Conservation (phyloP, 805 yeast genomes). For the Candida nanaspora region DNA sequence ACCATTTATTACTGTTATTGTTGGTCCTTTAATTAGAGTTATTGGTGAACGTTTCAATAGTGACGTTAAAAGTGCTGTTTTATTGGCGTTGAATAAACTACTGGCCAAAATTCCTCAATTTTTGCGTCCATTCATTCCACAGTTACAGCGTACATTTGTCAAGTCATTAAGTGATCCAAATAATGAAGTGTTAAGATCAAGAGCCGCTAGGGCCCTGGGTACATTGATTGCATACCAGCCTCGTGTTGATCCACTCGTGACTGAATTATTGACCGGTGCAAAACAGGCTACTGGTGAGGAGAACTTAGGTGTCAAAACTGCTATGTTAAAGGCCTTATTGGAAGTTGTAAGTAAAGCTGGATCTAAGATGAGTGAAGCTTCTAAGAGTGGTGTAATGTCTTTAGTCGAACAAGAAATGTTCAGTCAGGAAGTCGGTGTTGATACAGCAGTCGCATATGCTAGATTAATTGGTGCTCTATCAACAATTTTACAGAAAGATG, state of each 20-base stretch:
- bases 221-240: conserved; percentile 84
- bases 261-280: conserved; percentile 75
- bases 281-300: conserved; percentile 41
- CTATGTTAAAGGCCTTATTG: conserved; percentile 77
- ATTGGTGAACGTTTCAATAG: conserved; percentile 92
- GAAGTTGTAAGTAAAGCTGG: conserved; percentile 83
- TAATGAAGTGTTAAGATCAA: conserved; percentile 63
- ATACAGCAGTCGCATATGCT: conserved; percentile 71
- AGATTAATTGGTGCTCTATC: conserved; percentile 72
- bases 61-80: conserved; percentile 91
- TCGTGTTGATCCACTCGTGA: conserved; percentile 85
- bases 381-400: conserved; percentile 60
- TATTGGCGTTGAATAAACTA: conserved; percentile 73
- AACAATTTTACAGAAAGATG: conserved; percentile 54
- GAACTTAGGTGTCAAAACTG: conserved; percentile 67
- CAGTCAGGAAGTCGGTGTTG: conserved; percentile 30
- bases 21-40: conserved; percentile 97
- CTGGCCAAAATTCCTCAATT: conserved; percentile 82
- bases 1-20: conserved; percentile 85
- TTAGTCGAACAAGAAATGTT: conserved; percentile 67
- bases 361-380: conserved; percentile 61
- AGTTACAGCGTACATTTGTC: conserved; percentile 93
- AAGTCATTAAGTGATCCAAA: conserved; percentile 77
- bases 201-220: conserved; percentile 89
- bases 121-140: conserved; percentile 93